Evolutionary conservation across 768 basidiomycete genomes (phyloP), one percentile per base, ranked within the genome.

Genomic region (Mycena capillaripes): DNA sequence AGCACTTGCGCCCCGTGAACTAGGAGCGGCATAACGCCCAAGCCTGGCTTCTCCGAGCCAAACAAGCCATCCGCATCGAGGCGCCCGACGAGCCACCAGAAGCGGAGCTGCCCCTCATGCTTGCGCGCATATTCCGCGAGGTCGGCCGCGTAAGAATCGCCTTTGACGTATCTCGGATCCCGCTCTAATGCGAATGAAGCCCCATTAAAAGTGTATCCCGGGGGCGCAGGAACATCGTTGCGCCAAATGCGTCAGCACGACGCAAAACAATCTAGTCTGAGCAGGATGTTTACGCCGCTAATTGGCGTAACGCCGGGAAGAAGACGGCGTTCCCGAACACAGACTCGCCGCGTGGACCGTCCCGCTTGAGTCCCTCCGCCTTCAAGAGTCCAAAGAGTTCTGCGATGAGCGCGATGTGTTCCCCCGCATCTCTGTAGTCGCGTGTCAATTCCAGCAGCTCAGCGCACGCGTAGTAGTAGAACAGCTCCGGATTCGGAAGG

Each of bases 61-160:
- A 55, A 30, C 0, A 71, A 6, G 14, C 52, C 34, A 29, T 38
- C 25, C 11, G 63, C 55, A 21, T 71, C 70, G 5, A 71, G 44
- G 10, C 63, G 70, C 25, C 63, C 70, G n/a, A 71, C 70, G 23
- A 71, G 63, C 38, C 42, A 65, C 70, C 70, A 71, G 30, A 71
- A 44, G 17, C 70, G 70, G 4, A 71, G 14, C 44, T 42, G 60
- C 8, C 63, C 70, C 32, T 71, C 32, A 17, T 71, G 62, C 42
- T 65, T 34, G 2, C 63, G 62, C n/a, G 32, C 56, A 25, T 71
- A 71, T 34, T 55, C 34, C 40, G 53, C 70, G 23, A 71, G n/a
- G 8, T 57, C 53, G 25, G 27, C 8, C 23, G 34, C 19, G 16
- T 30, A 63, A 5, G 69, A 40, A 9, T 38, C 53, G 25, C 52